Conservation (phyloP, 2,329 filamentous ascomycete species). For the Dactylellina haptotyla region DNA sequence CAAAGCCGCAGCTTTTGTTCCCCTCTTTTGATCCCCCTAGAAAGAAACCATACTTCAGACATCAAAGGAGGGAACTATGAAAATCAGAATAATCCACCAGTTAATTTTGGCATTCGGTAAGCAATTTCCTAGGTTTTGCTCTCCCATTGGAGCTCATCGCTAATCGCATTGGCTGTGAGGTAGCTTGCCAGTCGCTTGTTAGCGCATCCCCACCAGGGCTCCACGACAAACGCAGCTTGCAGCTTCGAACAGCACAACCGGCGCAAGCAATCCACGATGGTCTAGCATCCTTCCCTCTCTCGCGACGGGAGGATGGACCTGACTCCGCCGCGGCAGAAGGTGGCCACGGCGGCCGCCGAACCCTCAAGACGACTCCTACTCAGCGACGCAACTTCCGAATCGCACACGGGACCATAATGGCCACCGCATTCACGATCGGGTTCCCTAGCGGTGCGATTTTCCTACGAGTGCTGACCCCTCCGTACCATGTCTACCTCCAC, state of each 20-base stretch:
- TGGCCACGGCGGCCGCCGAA: slow-evolving; percentile 45
- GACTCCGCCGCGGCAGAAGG: slow-evolving; percentile 32
- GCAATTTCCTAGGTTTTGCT: too few relatives aligned
- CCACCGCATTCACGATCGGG: slow-evolving; percentile 68
- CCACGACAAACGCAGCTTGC: background rate
- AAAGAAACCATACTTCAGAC: background rate
- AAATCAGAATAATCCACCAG: background rate
- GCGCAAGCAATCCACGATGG: background rate
- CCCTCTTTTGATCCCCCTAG: background rate
- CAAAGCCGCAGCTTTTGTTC: background rate
- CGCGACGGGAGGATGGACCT: background rate
- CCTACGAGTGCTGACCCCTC: slow-evolving; percentile 69
- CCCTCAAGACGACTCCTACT: slow-evolving; percentile 29
- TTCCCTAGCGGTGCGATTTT: slow-evolving; percentile 71
- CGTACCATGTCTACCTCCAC: slow-evolving; percentile 63
- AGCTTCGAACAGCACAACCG: background rate
- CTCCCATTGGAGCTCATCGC: too few relatives aligned
- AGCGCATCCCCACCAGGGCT: background rate
- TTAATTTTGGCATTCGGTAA: background rate
- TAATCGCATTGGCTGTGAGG: too few relatives aligned
- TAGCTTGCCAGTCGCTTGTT: background rate
- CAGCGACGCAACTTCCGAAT: slow-evolving; percentile 45
- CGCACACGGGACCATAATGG: slow-evolving; percentile 66
- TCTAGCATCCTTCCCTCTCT: background rate
- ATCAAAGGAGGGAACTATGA: too few relatives aligned